Conservation (phyloP, 2,329 filamentous ascomycete species). For the Nannizziopsis arthrosporioides region DNA sequence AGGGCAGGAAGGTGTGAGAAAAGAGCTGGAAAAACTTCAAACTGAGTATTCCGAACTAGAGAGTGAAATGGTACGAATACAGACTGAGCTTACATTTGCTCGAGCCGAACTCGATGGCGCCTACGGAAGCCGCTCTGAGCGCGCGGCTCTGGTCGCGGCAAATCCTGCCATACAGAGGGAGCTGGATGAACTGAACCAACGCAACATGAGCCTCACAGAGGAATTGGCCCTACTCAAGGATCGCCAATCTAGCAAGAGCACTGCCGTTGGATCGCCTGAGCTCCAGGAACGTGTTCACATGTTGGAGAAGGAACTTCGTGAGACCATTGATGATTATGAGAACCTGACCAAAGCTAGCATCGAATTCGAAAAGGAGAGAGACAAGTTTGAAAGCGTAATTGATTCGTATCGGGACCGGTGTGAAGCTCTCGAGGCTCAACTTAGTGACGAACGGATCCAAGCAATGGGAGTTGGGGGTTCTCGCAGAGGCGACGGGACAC, state of each 20-base stretch:
- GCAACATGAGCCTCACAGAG: constrained; percentile 36
- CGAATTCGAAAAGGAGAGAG: constrained; percentile 59
- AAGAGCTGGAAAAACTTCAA: constrained; percentile 33
- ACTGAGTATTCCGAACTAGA: constrained; percentile 46
- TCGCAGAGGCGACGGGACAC: constrained; percentile 24
- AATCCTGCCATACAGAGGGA: constrained; percentile 49
- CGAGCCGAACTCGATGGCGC: constrained; percentile 86
- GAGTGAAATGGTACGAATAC: constrained; percentile 52
- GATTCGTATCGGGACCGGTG: constrained; percentile 53
- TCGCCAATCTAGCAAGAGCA: constrained; percentile 21
- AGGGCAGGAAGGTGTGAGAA: constrained; percentile 24
- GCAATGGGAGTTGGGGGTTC: constrained; percentile 50
- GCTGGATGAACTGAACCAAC: constrained; percentile 44
- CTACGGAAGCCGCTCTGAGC: constrained; percentile 64
- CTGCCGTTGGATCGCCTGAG: constrained; percentile 17
- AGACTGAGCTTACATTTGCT: constrained; percentile 77
- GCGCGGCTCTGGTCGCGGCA: constrained; percentile 53
- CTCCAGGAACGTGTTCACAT: constrained; percentile 40
- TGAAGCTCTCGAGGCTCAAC: constrained; percentile 51
- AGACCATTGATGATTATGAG: constrained; percentile 59
- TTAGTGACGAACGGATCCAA: constrained; percentile 56
- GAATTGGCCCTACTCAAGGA: constrained; percentile 38
- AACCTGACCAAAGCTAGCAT: constrained; percentile 57
- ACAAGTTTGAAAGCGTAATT: constrained; percentile 50
- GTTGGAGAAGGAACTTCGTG: constrained; percentile 54